Base-by-base conservation (phyloP, 177 flowering plant genomes). In the Vitis hybrid region DNA sequence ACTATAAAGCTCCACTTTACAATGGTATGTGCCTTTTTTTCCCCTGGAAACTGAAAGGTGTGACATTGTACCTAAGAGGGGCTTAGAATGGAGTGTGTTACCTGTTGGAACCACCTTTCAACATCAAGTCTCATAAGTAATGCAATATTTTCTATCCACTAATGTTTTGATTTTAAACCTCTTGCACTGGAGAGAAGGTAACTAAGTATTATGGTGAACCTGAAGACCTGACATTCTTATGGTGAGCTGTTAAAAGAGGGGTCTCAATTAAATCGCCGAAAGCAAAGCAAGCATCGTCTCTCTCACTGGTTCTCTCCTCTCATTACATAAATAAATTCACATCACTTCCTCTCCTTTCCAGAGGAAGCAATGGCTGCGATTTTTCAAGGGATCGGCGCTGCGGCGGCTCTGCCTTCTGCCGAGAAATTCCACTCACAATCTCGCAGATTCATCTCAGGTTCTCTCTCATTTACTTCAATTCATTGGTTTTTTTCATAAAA, bases 301-400 rank as follows among this genome's bases (percentile, higher is more conserved):
- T 52, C 49, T 61, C 61, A 11, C 66, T 55, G 12, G 21, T 26
- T 62, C 0, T 18, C 8, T 18, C 49, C 32, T 55, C 52, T 4
- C 12, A 39, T 39, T 7, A 7, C 45, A 39, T 39, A 39, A 18
- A 14, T 23, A 39, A 18, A 14, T 23, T 30, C 56, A 1, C n/a
- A 10, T 58, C 17, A 4, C 11, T 57, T 17, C 59, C 48, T 21
- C 34, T 56, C 23, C 26, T 6, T 21, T 62, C 34, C n/a, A 6
- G 19, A 1, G 45, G 13, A 62, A 60, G 26, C 39, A 76, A 87
- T 87, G 89, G 86, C 88, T 11, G 77, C 84, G 2, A 65, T 82
- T 72, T 60, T 82, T 49, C 89, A 83, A 32, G 87, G 87, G 11
- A 64, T 82, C 10, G 85, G 86, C 68, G 85, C 87, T 10, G 74